Percentiles rank a stretch among this genome's conserved stretches.
Evolutionary conservation across 2,329 filamentous ascomycete species (phyloP).

Genomic region (Truncatella angustata): DNA sequence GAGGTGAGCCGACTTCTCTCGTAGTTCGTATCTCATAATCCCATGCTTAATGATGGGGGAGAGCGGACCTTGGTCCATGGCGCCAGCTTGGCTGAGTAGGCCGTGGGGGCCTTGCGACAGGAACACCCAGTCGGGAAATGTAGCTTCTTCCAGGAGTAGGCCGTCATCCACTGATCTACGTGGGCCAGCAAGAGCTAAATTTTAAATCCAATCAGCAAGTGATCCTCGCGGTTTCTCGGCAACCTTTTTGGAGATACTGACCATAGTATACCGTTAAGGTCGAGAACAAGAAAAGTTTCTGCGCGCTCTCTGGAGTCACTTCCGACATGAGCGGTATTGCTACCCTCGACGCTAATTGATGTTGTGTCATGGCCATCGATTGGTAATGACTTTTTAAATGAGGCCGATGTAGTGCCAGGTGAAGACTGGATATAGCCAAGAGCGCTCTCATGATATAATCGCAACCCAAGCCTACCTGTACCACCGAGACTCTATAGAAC

Average conservation of each 20-base stretch:
- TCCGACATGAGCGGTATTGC: slow-evolving; percentile 10
- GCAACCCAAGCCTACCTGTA: too few species aligned
- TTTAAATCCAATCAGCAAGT: too few species aligned
- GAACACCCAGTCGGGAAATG: slow-evolving; percentile 24
- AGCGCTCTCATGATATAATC: too few species aligned
- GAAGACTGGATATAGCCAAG: too few species aligned
- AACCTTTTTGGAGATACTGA: too few species aligned
- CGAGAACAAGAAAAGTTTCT: slow-evolving; percentile 16
- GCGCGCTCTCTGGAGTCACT: slow-evolving; percentile 2
- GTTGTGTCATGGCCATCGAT: too few species aligned
- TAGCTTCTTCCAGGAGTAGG: slow-evolving; percentile 14
- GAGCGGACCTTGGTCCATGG: not conserved
- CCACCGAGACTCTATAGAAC: too few species aligned
- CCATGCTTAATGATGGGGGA: slow-evolving; percentile 13
- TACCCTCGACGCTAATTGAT: too few species aligned
- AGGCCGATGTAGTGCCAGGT: too few species aligned
- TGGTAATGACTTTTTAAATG: too few species aligned
- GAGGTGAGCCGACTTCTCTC: not conserved
- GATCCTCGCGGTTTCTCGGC: too few species aligned
- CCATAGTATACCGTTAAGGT: slow-evolving; percentile 16
- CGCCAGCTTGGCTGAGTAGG: slow-evolving; percentile 7
- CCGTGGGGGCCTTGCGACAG: slow-evolving; percentile 15
- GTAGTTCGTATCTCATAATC: slow-evolving; percentile 1
- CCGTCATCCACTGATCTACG: slow-evolving; percentile 14
- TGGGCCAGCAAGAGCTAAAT: slow-evolving; percentile 14